Percentiles rank a stretch among this genome's conserved stretches.
Conservation (phyloP, 1,284 basidiomycete species). For the Hemileia vastatrix region DNA sequence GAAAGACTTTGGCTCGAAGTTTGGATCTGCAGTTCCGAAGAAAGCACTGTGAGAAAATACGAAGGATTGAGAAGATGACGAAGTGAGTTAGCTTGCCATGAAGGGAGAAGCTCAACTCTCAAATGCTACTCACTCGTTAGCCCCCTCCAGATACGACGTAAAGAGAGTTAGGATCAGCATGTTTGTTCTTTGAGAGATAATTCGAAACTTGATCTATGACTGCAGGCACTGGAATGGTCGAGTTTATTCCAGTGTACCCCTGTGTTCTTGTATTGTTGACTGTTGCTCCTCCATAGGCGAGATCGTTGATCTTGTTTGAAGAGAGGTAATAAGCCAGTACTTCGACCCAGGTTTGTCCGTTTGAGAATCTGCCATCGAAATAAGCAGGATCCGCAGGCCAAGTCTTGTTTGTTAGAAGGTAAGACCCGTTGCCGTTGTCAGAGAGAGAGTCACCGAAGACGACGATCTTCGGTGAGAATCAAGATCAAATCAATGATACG, state of each 20-base stretch:
- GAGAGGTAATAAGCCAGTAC: conserved; percentile 22
- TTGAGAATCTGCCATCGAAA: conserved; percentile 28
- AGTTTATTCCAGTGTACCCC: conserved; percentile 26
- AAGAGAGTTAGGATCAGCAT: conserved; percentile 10
- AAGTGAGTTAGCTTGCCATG: conserved; percentile 10
- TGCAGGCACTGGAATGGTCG: no score
- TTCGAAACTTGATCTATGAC: no score
- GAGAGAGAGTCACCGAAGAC: conserved; percentile 30
- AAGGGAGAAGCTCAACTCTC: background rate
- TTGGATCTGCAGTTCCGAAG: conserved; percentile 5
- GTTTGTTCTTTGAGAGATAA: no score
- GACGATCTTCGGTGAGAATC: conserved; percentile 12
- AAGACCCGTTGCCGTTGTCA: conserved; percentile 32
- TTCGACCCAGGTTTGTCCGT: conserved; percentile 29
- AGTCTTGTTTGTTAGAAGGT: conserved; percentile 25
- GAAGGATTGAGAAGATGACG: background rate
- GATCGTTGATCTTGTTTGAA: conserved; percentile 20
- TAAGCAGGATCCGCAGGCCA: conserved; percentile 30
- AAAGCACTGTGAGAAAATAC: conserved; percentile 9
- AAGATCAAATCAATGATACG: no score
- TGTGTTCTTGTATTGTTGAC: conserved; percentile 25
- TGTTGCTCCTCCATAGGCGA: conserved; percentile 30
- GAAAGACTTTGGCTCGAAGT: background rate
- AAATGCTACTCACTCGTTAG: conserved; percentile 19
- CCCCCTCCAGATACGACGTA: conserved; percentile 26